Evolutionary conservation across 441 rosid genomes (phyloP), one percentile per base, ranked within the genome.

Genomic region (Pelargonium cotyledonis): DNA sequence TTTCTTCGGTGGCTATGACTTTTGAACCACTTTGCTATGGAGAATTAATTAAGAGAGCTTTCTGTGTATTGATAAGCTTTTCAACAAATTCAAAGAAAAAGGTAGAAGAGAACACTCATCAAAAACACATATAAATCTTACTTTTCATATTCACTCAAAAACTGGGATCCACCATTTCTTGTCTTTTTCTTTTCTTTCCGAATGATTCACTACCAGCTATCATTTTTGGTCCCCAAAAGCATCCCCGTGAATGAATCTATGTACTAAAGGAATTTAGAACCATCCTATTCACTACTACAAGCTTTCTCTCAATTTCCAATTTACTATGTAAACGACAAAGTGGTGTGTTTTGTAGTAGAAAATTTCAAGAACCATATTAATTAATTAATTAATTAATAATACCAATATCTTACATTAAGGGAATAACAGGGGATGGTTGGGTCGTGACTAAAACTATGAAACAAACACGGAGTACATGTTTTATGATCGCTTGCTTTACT

Each of bases 391-490:
- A 23, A 23, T n/a, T 23, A 23, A 23, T 23, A 23, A 23, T 23
- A 23, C 0, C 2, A 23, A 23, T 49, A 49, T 49, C 57, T 12
- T 49, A 49, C 57, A 49, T 49, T 14, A 16, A 14, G 57, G 18
- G 57, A 49, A 44, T 2, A 44, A 44, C 49, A 44, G 8, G 10
- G 11, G 11, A 44, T 23, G 26, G 26, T 23, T 9, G 49, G 49
- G 49, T 44, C 11, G 49, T 44, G 49, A 10, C 11, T 9, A 44
- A 16, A 49, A 14, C 57, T 12, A 15, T 16, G 15, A n/a, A 49
- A 49, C 57, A 49, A 49, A 49, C 57, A 49, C n/a, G 57, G n/a
- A 49, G 3, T 49, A 49, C 57, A 49, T 49, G 57, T 49, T 44
- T 49, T 49, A 49, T 49, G 57, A 49, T n/a, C n/a, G 14, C 55